A percentile compares a stretch with the other conserved stretches of the same genome.
Evolutionary conservation across 2,329 filamentous ascomycete genomes (phyloP).

Genomic region (Pyricularia pennisetigena): DNA sequence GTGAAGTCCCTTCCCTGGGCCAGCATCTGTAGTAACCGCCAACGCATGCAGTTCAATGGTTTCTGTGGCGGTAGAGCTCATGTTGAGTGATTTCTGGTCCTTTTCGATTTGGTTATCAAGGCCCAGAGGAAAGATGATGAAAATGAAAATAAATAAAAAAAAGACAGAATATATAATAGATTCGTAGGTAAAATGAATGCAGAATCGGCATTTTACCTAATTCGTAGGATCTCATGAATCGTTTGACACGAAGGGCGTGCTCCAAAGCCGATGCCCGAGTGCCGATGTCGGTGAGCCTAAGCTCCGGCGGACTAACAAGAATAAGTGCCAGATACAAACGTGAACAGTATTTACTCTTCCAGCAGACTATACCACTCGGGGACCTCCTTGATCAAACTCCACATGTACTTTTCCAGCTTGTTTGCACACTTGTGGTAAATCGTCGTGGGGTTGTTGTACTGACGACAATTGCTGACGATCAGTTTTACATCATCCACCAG

Average conservation of each 20-base stretch:
- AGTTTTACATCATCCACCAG: conserved; percentile 62
- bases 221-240: background rate
- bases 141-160: too few relatives aligned
- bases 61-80: background rate
- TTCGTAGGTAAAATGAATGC: background rate
- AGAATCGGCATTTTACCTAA: background rate
- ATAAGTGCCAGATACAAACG: background rate
- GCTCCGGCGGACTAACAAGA: background rate
- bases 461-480: conserved; percentile 63
- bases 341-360: background rate
- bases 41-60: background rate
- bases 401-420: conserved; percentile 63
- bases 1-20: background rate
- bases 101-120: background rate
- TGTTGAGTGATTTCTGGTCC: background rate
- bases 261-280: background rate
- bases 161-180: background rate
- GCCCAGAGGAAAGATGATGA: background rate
- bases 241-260: background rate
- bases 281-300: background rate
- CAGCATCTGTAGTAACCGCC: background rate
- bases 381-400: conserved; percentile 58
- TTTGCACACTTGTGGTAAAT: conserved; percentile 67
- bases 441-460: conserved; percentile 67
- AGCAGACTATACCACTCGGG: conserved; percentile 49